Base-by-base conservation (phyloP, 768 basidiomycete species). In the Lentinula sp. region DNA sequence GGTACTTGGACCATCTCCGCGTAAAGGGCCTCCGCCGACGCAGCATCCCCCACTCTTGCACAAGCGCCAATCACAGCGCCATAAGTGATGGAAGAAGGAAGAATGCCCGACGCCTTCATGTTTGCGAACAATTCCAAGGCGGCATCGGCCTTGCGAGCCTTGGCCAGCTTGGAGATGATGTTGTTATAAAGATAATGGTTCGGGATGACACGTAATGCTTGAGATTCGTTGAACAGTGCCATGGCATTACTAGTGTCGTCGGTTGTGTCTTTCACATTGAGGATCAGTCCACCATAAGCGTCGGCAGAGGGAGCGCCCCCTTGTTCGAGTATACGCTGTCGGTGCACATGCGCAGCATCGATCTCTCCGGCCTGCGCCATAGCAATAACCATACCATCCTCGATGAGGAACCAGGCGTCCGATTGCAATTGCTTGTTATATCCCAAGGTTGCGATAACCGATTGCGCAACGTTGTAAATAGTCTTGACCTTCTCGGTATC, bases 151-250 rank as follows among this genome's bases (percentile, higher is more conserved):
- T 96, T 96, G 65, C 97, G 84, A 3, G 97, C 97, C 72, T 90
- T 93, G 35, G 93, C 87, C 9, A 99, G 82, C 76, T 96, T 95
- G 64, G 92, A 94, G 74, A 99, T 98, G 75, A 95, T 89, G 66
- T 93, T 98, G 78, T 99, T 98, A 79, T 90, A 99, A 42, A 99
- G 83, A 75, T 89, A 99, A 51, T 88, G 80, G 68, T 92, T 95
- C 15, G 93, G 89, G 35, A 68, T 65, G 42, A 96, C 90, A 8
- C 86, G 85, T 31, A 84, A 81, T 48, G 75, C 71, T 62, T 86
- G 81, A 21, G 89, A 81, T 72, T 99, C 95, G 32, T 86, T 76
- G 76, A 88, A 98, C 34, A 98, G 81, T 34, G 85, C 81, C 72
- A 94, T 77, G 0, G 94, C 95, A 64, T 94, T 91, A 3, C 86